Conservation (phyloP, 1,284 basidiomycete genomes). For the Rhodotorula sp. region DNA sequence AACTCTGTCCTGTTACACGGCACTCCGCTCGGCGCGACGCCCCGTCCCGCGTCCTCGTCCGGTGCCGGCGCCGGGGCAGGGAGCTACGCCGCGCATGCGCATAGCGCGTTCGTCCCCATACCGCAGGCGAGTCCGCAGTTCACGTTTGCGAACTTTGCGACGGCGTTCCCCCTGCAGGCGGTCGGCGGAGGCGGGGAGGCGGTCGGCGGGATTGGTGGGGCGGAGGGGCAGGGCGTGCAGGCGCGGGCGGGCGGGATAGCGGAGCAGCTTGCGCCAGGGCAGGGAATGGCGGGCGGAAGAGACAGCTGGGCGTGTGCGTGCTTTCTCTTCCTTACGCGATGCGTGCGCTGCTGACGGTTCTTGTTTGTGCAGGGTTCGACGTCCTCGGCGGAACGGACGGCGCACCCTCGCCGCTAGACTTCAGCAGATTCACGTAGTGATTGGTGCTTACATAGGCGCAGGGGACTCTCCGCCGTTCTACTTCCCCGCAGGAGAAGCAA, state of each 20-base stretch:
- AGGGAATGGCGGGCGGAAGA: not conserved
- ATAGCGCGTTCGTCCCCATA: too few species aligned
- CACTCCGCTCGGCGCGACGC: not conserved
- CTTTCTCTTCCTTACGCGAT: not conserved
- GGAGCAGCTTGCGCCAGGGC: not conserved
- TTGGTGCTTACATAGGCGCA: too few species aligned
- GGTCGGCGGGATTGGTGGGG: not conserved
- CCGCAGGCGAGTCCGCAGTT: not conserved
- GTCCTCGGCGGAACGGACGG: not conserved
- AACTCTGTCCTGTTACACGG: not conserved
- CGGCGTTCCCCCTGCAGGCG: not conserved
- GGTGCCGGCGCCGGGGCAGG: not conserved
- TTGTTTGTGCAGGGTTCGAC: not conserved
- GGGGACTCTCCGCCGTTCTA: too few species aligned
- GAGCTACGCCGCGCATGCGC: not conserved
- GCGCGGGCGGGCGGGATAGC: not conserved
- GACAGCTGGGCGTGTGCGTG: not conserved
- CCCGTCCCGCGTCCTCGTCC: not conserved
- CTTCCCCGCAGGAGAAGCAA: not conserved
- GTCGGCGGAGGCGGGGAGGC: not conserved
- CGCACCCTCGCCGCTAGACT: not conserved
- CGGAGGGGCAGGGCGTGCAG: not conserved
- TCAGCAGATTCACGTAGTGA: not conserved
- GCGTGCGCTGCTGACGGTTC: not conserved
- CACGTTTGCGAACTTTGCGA: conserved; percentile 7